These are phyloP conservation scores for Lophiostoma macrostomum DNA, from an alignment of 495 filamentous ascomycete genomes.

Conservation along the genomic window DNA sequence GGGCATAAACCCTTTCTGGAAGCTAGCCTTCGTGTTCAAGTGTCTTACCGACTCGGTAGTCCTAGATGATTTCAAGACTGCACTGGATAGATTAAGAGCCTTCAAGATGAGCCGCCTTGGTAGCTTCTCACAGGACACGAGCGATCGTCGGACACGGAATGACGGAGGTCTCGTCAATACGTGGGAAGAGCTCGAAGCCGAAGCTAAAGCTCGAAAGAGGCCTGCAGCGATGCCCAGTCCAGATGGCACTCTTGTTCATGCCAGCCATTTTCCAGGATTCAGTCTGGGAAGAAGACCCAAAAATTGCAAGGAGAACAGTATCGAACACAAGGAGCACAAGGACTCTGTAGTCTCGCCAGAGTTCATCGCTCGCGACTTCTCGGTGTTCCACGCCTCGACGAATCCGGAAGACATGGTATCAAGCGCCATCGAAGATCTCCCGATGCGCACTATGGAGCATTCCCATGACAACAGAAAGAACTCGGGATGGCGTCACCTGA, in stretches of 20 bases:
- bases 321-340: conserved; percentile 10
- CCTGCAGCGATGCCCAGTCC: conserved; percentile 22
- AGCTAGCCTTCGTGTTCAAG: conserved; percentile 58
- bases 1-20: conserved; percentile 51
- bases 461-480: conserved; percentile 1
- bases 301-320: no score
- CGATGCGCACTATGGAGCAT: conserved; percentile 1
- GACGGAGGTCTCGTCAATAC: conserved; percentile 16
- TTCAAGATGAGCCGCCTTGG: conserved; percentile 34
- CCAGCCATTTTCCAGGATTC: conserved; percentile 18
- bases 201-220: neutral
- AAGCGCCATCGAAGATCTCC: conserved; percentile 9
- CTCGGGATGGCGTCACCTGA: neutral
- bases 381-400: no score
- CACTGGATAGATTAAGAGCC: conserved; percentile 45
- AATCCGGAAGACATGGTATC: conserved; percentile 26
- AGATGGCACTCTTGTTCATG: conserved; percentile 18
- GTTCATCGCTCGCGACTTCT: neutral
- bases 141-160: conserved; percentile 20
- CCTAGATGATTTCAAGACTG: conserved; percentile 62
- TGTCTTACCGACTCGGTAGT: conserved; percentile 58
- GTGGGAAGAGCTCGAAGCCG: conserved; percentile 22
- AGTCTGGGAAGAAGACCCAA: no score
- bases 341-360: conserved; percentile 15
- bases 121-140: conserved; percentile 31